Conservation (phyloP, 306 rosid genomes). For the Quercus mongolica region DNA sequence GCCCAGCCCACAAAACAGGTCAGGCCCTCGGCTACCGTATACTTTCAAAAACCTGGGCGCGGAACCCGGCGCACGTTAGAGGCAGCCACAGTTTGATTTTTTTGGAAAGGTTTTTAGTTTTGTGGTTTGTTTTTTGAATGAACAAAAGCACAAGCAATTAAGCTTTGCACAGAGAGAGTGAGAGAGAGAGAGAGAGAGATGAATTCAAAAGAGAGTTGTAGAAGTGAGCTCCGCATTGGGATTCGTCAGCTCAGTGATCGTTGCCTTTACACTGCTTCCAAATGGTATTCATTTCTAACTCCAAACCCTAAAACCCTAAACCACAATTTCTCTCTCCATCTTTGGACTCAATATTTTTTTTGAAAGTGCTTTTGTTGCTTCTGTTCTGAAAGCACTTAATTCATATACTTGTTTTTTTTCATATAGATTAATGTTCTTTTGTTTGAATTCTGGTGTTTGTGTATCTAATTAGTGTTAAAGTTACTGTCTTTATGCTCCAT, state of each 20-base stretch:
- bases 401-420: neutral
- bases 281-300: slow-evolving; percentile 56
- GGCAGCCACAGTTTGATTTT: neutral
- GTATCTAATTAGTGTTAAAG: neutral
- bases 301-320: slow-evolving; percentile 16
- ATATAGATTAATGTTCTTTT: too few relatives aligned
- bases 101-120: neutral
- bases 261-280: slow-evolving; percentile 78
- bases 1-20: neutral
- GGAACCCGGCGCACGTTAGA: slow-evolving; percentile 17
- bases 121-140: neutral
- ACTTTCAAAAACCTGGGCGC: neutral
- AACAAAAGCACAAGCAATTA: neutral
- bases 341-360: neutral
- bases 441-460: neutral
- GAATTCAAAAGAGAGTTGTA: slow-evolving; percentile 76
- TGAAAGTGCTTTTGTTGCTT: neutral
- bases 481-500: neutral
- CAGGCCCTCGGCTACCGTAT: neutral
- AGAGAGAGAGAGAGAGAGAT: slow-evolving; percentile 17
- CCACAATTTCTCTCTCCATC: neutral
- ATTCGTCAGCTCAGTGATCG: slow-evolving; percentile 86
- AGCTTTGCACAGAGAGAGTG: neutral
- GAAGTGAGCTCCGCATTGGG: slow-evolving; percentile 89
- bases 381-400: neutral